A percentile compares a stretch with the other conserved stretches of the same genome.
These are phyloP conservation scores for Trypanosoma theileri DNA, from an alignment of 208 protist genomes.

Conservation along the genomic window DNA sequence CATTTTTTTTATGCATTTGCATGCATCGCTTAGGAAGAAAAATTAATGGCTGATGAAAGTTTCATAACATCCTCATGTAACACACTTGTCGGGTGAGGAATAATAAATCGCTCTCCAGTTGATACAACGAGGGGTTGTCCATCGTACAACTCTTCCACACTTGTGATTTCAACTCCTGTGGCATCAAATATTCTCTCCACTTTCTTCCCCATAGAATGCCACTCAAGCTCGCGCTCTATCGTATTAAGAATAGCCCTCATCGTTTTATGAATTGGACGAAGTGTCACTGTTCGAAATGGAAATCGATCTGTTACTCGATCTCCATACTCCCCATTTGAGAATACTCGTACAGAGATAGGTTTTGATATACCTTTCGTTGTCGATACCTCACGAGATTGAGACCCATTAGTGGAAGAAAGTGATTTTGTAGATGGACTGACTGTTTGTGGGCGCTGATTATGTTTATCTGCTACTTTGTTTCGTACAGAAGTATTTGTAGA, in stretches of 20 bases:
- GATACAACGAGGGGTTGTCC: slow-evolving; percentile 78
- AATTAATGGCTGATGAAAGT: slow-evolving; percentile 26
- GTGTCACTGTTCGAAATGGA: slow-evolving; percentile 73
- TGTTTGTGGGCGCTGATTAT: no score
- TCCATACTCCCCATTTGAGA: slow-evolving; percentile 88
- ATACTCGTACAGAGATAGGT: slow-evolving; percentile 79
- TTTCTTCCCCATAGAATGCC: slow-evolving; percentile 62
- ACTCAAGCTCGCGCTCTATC: slow-evolving; percentile 81
- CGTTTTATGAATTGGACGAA: slow-evolving; percentile 83
- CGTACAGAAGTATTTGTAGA: no score
- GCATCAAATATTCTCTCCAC: slow-evolving; percentile 81
- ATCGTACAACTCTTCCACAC: slow-evolving; percentile 53
- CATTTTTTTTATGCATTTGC: not conserved
- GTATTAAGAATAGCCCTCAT: slow-evolving; percentile 63
- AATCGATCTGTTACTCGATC: slow-evolving; percentile 49
- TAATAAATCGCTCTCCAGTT: slow-evolving; percentile 80
- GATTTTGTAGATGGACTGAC: no score
- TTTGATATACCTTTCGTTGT: slow-evolving; percentile 24
- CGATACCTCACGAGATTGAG: not conserved
- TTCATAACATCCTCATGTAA: slow-evolving; percentile 71
- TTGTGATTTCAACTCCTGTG: slow-evolving; percentile 59
- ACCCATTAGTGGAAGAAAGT: not conserved
- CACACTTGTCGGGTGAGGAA: slow-evolving; percentile 69
- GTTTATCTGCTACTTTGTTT: no score
- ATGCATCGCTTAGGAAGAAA: not conserved